A percentile compares a stretch with the other conserved stretches of the same genome.
These are phyloP conservation scores for Penstemon barbatus DNA, from an alignment of 257 asterid genomes.

Conservation along the genomic window DNA sequence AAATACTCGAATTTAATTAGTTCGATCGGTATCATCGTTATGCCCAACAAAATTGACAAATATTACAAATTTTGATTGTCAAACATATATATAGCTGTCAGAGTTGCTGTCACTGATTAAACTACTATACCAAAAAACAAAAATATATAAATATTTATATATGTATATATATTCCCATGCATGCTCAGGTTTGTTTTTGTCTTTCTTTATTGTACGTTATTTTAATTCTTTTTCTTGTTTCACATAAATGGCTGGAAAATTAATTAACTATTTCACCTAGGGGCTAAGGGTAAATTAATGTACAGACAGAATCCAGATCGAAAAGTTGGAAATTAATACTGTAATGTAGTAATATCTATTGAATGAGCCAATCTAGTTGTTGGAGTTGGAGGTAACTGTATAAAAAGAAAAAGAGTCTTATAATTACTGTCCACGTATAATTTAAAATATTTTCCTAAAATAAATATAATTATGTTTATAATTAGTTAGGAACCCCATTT, in stretches of 20 bases:
- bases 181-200: neutral
- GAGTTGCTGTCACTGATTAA: slow-evolving; percentile 9
- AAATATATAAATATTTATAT: no score
- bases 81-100: neutral
- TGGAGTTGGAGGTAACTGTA: no score
- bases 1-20: neutral
- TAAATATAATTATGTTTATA: no score
- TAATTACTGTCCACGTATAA: no score
- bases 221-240: neutral
- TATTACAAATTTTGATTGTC: slow-evolving; percentile 2
- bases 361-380: no score
- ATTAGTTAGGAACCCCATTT: no score
- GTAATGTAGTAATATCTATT: no score
- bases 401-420: no score
- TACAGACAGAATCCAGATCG: neutral
- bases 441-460: no score
- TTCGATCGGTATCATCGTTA: slow-evolving; percentile 3
- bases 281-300: neutral
- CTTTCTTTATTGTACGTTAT: neutral
- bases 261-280: neutral
- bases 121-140: no score
- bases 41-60: slow-evolving; percentile 7
- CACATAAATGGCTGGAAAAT: neutral
- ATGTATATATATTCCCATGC: neutral
- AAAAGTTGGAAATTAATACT: neutral